Percentiles rank a stretch among this genome's conserved stretches.
Conservation (phyloP, 495 filamentous ascomycete species). For the Tuber aestivum region DNA sequence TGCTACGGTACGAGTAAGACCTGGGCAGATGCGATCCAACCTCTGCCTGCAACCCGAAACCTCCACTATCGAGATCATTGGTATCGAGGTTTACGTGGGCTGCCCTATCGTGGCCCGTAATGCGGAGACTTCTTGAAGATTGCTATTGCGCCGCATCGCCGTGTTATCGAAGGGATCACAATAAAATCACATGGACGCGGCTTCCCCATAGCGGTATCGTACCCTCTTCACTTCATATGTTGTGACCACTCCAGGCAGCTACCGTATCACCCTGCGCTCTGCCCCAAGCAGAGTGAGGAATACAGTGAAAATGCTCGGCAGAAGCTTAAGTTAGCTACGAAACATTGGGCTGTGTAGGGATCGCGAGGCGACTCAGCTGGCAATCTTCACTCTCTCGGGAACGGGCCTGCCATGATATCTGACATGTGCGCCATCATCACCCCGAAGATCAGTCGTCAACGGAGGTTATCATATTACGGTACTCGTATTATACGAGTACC, state of each 20-base stretch:
- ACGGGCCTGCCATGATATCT: neutral
- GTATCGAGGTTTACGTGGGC: neutral
- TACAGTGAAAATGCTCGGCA: neutral
- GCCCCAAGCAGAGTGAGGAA: neutral
- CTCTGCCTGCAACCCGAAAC: neutral
- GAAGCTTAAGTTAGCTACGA: constrained; percentile 17
- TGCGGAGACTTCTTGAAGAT: neutral
- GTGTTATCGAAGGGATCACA: neutral
- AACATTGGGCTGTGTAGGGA: constrained; percentile 10
- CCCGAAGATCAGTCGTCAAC: neutral
- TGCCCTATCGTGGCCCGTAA: neutral
- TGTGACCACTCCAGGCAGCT: neutral
- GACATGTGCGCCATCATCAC: neutral
- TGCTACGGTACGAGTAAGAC: neutral
- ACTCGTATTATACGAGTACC: too few relatives aligned
- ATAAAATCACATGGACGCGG: neutral
- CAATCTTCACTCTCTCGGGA: neutral
- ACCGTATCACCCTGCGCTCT: neutral
- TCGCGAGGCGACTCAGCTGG: neutral
- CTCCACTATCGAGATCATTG: neutral
- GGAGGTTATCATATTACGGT: too few relatives aligned
- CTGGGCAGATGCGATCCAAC: neutral
- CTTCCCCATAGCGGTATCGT: too few relatives aligned
- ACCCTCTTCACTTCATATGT: neutral
- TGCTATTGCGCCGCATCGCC: neutral